These are phyloP conservation scores for Peniophora sp. DNA, from an alignment of 1,284 basidiomycete species.

Conservation along the genomic window DNA sequence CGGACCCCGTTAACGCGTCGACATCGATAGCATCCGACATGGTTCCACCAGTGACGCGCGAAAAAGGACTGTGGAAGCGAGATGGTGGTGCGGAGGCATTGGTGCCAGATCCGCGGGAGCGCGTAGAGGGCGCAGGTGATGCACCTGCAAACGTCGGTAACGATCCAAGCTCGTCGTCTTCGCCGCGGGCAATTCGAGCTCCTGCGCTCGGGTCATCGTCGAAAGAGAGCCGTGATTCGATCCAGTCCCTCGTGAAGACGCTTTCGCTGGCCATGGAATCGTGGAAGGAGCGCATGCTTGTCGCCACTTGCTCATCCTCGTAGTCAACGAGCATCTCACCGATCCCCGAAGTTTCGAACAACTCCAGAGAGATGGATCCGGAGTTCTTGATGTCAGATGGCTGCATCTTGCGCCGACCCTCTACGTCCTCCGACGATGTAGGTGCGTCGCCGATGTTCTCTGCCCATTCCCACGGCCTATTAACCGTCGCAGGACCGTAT, in stretches of 20 bases:
- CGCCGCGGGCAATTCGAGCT: slow-evolving; percentile 17
- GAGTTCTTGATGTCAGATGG: slow-evolving; percentile 48
- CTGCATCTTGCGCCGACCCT: slow-evolving; percentile 24
- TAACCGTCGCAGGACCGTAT: slow-evolving; percentile 46
- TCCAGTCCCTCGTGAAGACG: slow-evolving; percentile 67
- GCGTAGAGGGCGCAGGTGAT: slow-evolving; percentile 25
- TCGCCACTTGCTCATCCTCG: slow-evolving; percentile 22
- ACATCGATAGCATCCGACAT: slow-evolving; percentile 22
- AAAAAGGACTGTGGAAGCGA: slow-evolving; percentile 19
- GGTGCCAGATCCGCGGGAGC: slow-evolving; percentile 18
- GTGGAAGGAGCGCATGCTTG: slow-evolving; percentile 49
- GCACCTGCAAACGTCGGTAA: slow-evolving; percentile 16
- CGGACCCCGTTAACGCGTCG: slow-evolving; percentile 18
- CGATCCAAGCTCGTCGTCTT: slow-evolving; percentile 18
- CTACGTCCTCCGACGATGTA: slow-evolving; percentile 28
- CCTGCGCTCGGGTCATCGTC: slow-evolving; percentile 13
- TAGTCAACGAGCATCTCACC: slow-evolving; percentile 43
- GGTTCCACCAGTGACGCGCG: slow-evolving; percentile 24
- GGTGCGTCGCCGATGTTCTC: slow-evolving; percentile 64
- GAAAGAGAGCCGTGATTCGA: slow-evolving; percentile 44
- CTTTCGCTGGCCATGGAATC: slow-evolving; percentile 56
- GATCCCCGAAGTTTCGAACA: slow-evolving; percentile 56
- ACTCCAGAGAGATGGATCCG: slow-evolving; percentile 65
- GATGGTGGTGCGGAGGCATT: slow-evolving; percentile 14
- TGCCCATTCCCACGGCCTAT: slow-evolving; percentile 80